These are phyloP conservation scores for Salix exigua DNA, from an alignment of 345 rosid genomes.

Conservation along the genomic window DNA sequence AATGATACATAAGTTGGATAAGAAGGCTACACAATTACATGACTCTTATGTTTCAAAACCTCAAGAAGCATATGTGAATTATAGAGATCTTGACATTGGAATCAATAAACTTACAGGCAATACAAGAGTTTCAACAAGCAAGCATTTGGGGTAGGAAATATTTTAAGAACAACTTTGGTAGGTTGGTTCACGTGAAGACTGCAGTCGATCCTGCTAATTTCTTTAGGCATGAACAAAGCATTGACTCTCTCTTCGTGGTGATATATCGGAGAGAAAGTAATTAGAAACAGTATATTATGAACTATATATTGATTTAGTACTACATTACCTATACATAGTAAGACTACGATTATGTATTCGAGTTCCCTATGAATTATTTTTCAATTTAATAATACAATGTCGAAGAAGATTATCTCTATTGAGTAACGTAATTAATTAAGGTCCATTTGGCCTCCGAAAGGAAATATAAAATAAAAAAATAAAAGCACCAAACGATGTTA, in stretches of 20 bases:
- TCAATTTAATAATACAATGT: too few relatives aligned
- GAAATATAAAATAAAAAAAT: too few relatives aligned
- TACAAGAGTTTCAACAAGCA: slow-evolving; percentile 43
- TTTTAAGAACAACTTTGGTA: slow-evolving; percentile 35
- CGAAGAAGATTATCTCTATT: too few relatives aligned
- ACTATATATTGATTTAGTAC: not conserved
- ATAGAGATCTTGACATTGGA: slow-evolving; percentile 67
- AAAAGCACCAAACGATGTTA: not conserved
- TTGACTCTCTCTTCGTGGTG: too few relatives aligned
- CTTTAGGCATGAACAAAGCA: slow-evolving; percentile 34
- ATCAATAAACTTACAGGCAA: slow-evolving; percentile 14
- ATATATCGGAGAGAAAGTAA: too few relatives aligned
- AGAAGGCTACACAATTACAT: slow-evolving; percentile 34
- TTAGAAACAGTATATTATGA: too few relatives aligned
- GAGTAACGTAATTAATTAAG: too few relatives aligned
- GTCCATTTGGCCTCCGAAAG: too few relatives aligned
- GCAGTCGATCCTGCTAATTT: slow-evolving; percentile 37
- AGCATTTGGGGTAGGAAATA: slow-evolving; percentile 44
- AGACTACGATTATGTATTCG: not conserved
- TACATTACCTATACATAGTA: too few relatives aligned
- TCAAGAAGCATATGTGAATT: slow-evolving; percentile 50
- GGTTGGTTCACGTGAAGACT: slow-evolving; percentile 36
- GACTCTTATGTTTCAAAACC: slow-evolving; percentile 59
- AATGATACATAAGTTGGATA: slow-evolving; percentile 27
- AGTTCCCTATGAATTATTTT: too few relatives aligned